Evolutionary conservation across 805 yeast species (phyloP).

Genomic region (Candida ficus): DNA sequence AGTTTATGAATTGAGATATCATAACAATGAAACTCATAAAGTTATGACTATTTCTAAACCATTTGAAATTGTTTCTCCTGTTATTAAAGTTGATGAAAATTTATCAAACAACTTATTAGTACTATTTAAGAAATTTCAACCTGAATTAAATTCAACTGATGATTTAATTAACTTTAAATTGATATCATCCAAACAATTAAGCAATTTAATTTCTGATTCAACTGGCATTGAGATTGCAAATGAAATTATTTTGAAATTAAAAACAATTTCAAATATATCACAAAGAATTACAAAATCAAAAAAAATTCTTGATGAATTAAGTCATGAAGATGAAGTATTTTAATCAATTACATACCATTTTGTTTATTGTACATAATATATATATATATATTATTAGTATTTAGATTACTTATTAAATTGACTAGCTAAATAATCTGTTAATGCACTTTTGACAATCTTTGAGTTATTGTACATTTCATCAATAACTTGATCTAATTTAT

Average conservation of each 20-base stretch:
- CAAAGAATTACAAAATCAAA: slow-evolving; percentile 21
- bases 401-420: background rate
- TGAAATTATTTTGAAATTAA: slow-evolving; percentile 23
- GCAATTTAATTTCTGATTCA: slow-evolving; percentile 28
- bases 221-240: slow-evolving; percentile 32
- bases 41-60: slow-evolving; percentile 64
- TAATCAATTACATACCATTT: background rate
- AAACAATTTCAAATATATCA: slow-evolving; percentile 16
- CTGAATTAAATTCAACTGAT: slow-evolving; percentile 17
- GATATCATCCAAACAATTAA: slow-evolving; percentile 21
- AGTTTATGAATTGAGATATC: slow-evolving; percentile 69
- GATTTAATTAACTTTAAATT: slow-evolving; percentile 23
- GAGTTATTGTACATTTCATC: slow-evolving; percentile 4
- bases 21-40: slow-evolving; percentile 59
- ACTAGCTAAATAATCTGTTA: slow-evolving; percentile 5
- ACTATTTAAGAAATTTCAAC: slow-evolving; percentile 16
- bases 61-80: slow-evolving; percentile 49
- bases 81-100: slow-evolving; percentile 29
- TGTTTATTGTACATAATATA: too few species aligned
- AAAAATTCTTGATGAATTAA: slow-evolving; percentile 20
- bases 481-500: slow-evolving; percentile 6
- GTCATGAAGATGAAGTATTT: slow-evolving; percentile 9
- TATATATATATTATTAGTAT: background rate
- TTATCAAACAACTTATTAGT: slow-evolving; percentile 28
- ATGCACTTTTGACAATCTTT: slow-evolving; percentile 6